A percentile compares a stretch with the other conserved stretches of the same genome.
Conservation (phyloP, 257 asterid genomes). For the Anisodus tanguticus region DNA sequence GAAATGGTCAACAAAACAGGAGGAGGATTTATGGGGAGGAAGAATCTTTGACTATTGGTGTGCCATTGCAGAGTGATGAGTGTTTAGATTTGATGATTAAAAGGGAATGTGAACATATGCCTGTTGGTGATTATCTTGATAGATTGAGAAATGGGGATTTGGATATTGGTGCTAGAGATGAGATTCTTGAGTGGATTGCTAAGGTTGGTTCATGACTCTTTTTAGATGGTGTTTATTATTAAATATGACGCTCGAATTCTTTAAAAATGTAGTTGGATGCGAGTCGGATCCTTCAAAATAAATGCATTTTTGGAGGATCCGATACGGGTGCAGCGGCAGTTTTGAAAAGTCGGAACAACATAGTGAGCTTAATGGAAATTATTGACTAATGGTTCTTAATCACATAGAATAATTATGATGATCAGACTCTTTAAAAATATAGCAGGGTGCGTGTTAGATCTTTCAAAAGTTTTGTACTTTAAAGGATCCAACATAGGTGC, state of each 20-base stretch:
- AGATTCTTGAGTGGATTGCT: conserved; percentile 50
- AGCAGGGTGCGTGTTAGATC: too few relatives aligned
- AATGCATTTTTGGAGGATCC: neutral
- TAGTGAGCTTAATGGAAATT: neutral
- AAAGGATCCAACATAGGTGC: too few relatives aligned
- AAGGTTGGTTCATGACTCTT: conserved; percentile 39
- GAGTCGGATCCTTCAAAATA: neutral
- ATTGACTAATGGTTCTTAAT: neutral
- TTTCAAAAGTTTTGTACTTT: too few relatives aligned
- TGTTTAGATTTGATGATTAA: conserved; percentile 43
- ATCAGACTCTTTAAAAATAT: too few relatives aligned
- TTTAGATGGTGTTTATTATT: neutral
- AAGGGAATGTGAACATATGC: conserved; percentile 49
- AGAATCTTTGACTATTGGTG: conserved; percentile 39
- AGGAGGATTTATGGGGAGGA: conserved; percentile 27
- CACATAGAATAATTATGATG: neutral
- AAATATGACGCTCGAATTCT: neutral
- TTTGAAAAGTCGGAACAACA: neutral
- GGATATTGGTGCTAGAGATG: conserved; percentile 45
- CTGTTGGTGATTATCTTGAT: conserved; percentile 45
- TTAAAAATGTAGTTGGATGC: neutral
- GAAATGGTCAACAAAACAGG: conserved; percentile 27
- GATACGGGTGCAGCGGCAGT: neutral
- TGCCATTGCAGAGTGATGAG: conserved; percentile 50
- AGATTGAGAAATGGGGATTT: conserved; percentile 52